phyloP scores from a whole-genome alignment of 306 rosid species.

The Corylus americana region DNA sequence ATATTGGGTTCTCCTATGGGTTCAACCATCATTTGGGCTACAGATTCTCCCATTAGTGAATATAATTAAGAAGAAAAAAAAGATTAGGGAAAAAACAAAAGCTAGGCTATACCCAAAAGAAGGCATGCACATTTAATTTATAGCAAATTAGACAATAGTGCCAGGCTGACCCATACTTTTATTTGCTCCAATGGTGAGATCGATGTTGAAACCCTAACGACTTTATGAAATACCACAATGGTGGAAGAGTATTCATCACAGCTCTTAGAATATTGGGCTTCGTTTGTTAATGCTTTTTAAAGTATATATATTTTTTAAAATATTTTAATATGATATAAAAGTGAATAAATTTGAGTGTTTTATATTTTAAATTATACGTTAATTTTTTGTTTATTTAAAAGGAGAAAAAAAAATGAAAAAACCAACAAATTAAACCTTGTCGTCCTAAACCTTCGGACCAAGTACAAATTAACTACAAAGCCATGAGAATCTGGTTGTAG shows the following conservation, averaged over 20 bases:
- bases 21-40: background rate
- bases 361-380: no score
- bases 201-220: background rate
- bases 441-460: background rate
- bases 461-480: background rate
- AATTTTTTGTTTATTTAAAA: no score
- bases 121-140: conserved; percentile 22
- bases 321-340: no score
- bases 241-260: background rate
- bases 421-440: no score
- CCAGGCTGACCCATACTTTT: conserved; percentile 21
- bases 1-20: background rate
- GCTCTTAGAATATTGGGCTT: background rate
- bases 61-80: background rate
- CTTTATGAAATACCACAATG: background rate
- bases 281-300: no score
- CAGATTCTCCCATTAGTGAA: conserved; percentile 26
- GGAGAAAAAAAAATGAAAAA: no score
- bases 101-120: background rate
- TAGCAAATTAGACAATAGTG: conserved; percentile 12
- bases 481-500: conserved; percentile 11
- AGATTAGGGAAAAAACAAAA: background rate
- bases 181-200: background rate
- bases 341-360: no score
- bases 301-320: no score